Evolutionary conservation across 192 early-diverging fungal genomes (phyloP).

Genomic region (Podila horticola): DNA sequence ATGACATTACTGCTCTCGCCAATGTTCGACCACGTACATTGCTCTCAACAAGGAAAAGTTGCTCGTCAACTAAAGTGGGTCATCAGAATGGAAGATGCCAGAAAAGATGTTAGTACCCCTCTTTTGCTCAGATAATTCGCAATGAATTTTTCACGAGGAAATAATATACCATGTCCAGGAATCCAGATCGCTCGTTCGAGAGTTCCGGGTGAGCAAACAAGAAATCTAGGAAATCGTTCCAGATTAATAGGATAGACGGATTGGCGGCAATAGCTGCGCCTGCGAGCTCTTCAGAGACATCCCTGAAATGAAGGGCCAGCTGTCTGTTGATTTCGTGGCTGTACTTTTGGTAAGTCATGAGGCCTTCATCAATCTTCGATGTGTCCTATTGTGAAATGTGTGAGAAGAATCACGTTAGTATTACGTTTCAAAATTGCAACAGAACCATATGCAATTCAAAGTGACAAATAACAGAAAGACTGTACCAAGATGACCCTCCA

Average conservation of each 20-base stretch:
- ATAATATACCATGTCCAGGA: constrained; percentile 26
- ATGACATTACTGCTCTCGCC: neutral
- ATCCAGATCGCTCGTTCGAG: constrained; percentile 5
- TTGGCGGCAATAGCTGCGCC: neutral
- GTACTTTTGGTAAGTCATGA: constrained; percentile 40
- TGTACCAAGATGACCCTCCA: constrained; percentile 32
- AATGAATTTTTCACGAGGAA: too few species aligned
- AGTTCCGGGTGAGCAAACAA: constrained; percentile 33
- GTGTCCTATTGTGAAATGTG: constrained; percentile 14
- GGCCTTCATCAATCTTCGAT: constrained; percentile 15
- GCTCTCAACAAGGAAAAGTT: constrained; percentile 33
- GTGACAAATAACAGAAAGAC: too few species aligned
- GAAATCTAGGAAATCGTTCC: constrained; percentile 44
- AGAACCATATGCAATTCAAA: too few species aligned
- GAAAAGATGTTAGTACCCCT: neutral
- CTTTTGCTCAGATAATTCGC: neutral
- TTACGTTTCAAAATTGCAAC: too few species aligned
- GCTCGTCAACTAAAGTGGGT: neutral
- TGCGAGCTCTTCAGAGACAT: constrained; percentile 12
- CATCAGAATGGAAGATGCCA: neutral
- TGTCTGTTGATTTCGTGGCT: constrained; percentile 27
- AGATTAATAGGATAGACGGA: constrained; percentile 16
- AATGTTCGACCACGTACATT: constrained; percentile 28
- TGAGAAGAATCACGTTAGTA: too few species aligned
- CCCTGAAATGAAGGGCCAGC: constrained; percentile 29